Evolutionary conservation across 345 rosid genomes (phyloP), one percentile per base, ranked within the genome.

Genomic region (Adansonia digitata): DNA sequence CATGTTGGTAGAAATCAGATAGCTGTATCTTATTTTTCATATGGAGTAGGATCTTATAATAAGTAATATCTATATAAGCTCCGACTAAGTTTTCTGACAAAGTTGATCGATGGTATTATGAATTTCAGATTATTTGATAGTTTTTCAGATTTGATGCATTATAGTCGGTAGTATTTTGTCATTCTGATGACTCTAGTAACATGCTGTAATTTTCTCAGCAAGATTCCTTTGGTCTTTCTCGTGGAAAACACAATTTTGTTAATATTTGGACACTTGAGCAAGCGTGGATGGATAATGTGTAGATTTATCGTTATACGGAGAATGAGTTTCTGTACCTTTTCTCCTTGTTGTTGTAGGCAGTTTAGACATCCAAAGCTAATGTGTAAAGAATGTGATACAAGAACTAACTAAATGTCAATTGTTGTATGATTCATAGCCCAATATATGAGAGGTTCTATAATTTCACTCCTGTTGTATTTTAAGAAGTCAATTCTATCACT

Each of bases 371-470:
- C 2, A 29, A 64, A 40, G 52, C 52, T n/a, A 65, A 12, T 22
- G 35, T 3, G 71, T 52, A 14, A 66, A 66, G 35, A 42, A 42
- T 43, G 5, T 14, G 18, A 24, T 66, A 13, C 34, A 22, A 13
- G 52, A 24, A 42, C 42, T 5, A 13, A 45, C 52, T 24, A 15
- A 42, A 7, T 67, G 22, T 43, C 13, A 15, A 14, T 15, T 45
- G 37, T 20, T 67, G 71, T 67, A 42, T 66, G 51, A 42, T 66
- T 65, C 69, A 20, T 65, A 3, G 31, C 51, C 9, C 71, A 42
- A 66, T 11, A 64, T 66, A 22, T 43, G 51, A 66, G 31, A 66
- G n/a, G 3, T 66, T 8, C 53, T 14, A 26, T 24, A 7, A 24
- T 31, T 60, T 60, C 40, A 17, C n/a, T n/a, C n/a, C n/a, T n/a